A percentile compares a stretch with the other conserved stretches of the same genome.
Evolutionary conservation across 805 yeast species (phyloP).

Genomic region (Yamadazyma sp.): DNA sequence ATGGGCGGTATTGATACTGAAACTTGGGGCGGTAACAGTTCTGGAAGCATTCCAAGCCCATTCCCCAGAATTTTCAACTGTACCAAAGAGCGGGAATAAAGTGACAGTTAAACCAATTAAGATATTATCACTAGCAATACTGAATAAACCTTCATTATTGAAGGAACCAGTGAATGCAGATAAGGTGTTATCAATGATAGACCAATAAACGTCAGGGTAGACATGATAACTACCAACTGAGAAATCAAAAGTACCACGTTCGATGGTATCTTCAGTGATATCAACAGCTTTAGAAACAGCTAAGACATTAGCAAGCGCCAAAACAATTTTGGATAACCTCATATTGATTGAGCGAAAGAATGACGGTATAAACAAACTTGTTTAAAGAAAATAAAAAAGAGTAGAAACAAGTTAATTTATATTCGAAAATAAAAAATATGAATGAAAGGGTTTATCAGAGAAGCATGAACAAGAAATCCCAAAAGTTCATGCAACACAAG

Average conservation of each 20-base stretch:
- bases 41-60: constrained; percentile 15
- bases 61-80: constrained; percentile 18
- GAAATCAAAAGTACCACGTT: constrained; percentile 16
- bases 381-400: too few species aligned
- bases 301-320: too few species aligned
- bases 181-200: constrained; percentile 21
- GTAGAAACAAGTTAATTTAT: too few species aligned
- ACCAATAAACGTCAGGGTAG: constrained; percentile 20
- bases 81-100: constrained; percentile 5
- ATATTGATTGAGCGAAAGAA: too few species aligned
- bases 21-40: constrained; percentile 14
- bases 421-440: too few species aligned
- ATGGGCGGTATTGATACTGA: constrained; percentile 6
- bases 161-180: constrained; percentile 18
- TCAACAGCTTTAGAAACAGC: constrained; percentile 8
- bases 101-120: constrained; percentile 14
- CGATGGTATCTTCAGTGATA: constrained; percentile 16
- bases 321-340: too few species aligned
- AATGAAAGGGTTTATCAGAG: too few species aligned
- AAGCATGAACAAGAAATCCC: too few species aligned
- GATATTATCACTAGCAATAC: constrained; percentile 13
- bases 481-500: too few species aligned
- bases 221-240: constrained; percentile 19
- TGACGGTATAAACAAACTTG: too few species aligned
- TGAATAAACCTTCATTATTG: constrained; percentile 16